Conservation (phyloP, 495 filamentous ascomycete species). For the Glonium stellatum region DNA sequence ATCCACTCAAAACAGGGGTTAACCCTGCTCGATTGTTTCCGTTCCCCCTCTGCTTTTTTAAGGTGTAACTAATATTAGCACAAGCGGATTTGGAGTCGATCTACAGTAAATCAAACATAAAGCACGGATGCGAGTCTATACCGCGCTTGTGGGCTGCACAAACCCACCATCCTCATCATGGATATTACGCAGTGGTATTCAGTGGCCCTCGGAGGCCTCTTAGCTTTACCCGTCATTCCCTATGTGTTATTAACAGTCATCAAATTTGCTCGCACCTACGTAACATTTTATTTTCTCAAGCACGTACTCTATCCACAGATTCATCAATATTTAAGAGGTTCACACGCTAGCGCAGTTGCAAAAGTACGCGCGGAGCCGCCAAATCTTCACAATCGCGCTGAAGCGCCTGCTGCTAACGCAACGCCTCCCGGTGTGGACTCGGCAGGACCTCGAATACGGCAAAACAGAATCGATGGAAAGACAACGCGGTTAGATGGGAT, state of each 20-base stretch:
- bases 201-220: not conserved
- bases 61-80: not conserved
- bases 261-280: not conserved
- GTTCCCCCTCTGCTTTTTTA: not conserved
- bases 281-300: conserved; percentile 3
- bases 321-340: conserved; percentile 3
- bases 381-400: no score
- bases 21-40: not conserved
- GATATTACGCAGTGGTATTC: not conserved
- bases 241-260: not conserved
- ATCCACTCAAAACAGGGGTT: not conserved
- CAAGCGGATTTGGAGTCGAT: not conserved
- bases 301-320: conserved; percentile 4
- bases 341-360: no score
- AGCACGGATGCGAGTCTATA: not conserved
- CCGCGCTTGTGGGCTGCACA: not conserved
- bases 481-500: not conserved
- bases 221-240: not conserved
- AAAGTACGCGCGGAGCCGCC: no score
- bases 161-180: not conserved
- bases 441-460: no score
- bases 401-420: no score
- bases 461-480: no score
- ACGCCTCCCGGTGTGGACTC: no score
- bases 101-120: not conserved